These are phyloP conservation scores for Bruguiera gymnorhiza DNA, from an alignment of 345 rosid genomes.

Conservation along the genomic window DNA sequence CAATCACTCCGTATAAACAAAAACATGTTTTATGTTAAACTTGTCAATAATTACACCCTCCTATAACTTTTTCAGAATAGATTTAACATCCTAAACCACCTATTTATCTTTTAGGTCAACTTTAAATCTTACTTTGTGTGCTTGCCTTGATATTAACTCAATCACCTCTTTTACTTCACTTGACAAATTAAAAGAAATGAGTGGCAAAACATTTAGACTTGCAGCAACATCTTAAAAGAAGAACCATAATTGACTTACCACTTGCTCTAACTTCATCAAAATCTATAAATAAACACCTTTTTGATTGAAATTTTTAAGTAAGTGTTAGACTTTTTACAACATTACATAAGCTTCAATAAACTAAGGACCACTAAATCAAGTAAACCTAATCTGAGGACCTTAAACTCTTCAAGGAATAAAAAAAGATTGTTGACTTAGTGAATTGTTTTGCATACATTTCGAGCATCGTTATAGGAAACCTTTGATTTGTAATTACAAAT, in stretches of 20 bases:
- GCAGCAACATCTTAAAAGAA: slow-evolving; percentile 46
- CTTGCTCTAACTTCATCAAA: slow-evolving; percentile 53
- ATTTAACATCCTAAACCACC: slow-evolving; percentile 30
- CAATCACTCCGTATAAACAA: slow-evolving; percentile 69
- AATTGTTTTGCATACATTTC: slow-evolving; percentile 43
- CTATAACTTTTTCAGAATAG: slow-evolving; percentile 48
- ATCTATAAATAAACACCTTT: slow-evolving; percentile 60
- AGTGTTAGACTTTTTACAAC: slow-evolving; percentile 53
- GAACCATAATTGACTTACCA: slow-evolving; percentile 48
- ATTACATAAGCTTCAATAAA: slow-evolving; percentile 70
- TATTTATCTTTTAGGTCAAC: slow-evolving; percentile 41
- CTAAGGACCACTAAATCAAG: slow-evolving; percentile 36
- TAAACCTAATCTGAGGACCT: slow-evolving; percentile 18
- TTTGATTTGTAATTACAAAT: slow-evolving; percentile 42
- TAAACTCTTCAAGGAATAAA: slow-evolving; percentile 46
- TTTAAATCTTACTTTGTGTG: slow-evolving; percentile 44
- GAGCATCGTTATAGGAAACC: slow-evolving; percentile 42
- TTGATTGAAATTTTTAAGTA: slow-evolving; percentile 58
- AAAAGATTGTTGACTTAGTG: slow-evolving; percentile 32
- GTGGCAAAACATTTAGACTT: slow-evolving; percentile 58
- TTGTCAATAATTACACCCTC: slow-evolving; percentile 40
- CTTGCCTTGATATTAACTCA: slow-evolving; percentile 45
- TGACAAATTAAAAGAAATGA: slow-evolving; percentile 35
- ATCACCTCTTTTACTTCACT: slow-evolving; percentile 52
- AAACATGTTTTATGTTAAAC: slow-evolving; percentile 30